Conservation (phyloP, 768 basidiomycete species). For the Daedaleopsis nitida region DNA sequence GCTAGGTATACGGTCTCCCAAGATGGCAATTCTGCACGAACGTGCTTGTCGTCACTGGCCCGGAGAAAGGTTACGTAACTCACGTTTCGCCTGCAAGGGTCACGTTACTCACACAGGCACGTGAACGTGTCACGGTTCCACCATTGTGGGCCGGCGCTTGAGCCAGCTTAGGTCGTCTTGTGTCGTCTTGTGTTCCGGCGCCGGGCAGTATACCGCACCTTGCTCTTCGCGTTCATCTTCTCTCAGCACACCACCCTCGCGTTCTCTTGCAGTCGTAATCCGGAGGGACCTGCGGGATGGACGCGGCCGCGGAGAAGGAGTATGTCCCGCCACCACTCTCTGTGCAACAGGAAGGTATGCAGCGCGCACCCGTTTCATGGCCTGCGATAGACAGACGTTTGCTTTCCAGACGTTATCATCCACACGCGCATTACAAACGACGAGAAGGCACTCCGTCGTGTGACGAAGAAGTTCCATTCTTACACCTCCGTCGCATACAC, state of each 20-base stretch:
- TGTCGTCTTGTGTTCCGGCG: too few relatives aligned
- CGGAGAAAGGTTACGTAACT: constrained; percentile 1
- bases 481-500: constrained; percentile 63
- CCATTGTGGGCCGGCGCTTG: neutral
- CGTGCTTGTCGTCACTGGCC: constrained; percentile 31
- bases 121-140: constrained; percentile 12
- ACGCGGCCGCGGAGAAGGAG: constrained; percentile 2
- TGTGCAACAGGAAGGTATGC: constrained; percentile 32
- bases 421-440: constrained; percentile 82
- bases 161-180: neutral
- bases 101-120: constrained; percentile 1
- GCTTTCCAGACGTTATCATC: constrained; percentile 68
- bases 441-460: constrained; percentile 73
- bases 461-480: constrained; percentile 80
- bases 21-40: constrained; percentile 30
- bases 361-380: constrained; percentile 2
- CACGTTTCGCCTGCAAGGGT: neutral
- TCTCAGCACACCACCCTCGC: neutral
- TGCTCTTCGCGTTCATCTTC: neutral
- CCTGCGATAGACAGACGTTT: neutral
- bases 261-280: neutral
- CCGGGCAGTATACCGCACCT: neutral
- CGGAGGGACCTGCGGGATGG: neutral
- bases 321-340: constrained; percentile 25
- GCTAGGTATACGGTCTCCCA: constrained; percentile 29